Conservation (phyloP, 768 basidiomycete species). For the Hypsizygus marmoreus region DNA sequence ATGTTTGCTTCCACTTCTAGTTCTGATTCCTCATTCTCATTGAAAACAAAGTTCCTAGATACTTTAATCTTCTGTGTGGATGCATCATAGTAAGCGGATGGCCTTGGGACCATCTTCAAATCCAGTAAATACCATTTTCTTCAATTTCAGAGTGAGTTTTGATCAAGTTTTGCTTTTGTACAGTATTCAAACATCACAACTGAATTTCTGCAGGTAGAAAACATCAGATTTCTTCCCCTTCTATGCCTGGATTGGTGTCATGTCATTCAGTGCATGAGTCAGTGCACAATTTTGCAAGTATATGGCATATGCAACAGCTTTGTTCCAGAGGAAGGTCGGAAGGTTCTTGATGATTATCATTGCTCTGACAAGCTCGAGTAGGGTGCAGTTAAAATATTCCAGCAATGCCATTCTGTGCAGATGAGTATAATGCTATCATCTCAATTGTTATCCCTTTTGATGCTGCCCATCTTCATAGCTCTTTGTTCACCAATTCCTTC, state of each 20-base stretch:
- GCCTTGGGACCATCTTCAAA: slow-evolving; percentile 7
- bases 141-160: slow-evolving; percentile 6
- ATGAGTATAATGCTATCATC: slow-evolving; percentile 27
- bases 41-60: too few relatives aligned
- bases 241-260: slow-evolving; percentile 20
- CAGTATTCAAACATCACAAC: slow-evolving; percentile 20
- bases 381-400: too few relatives aligned
- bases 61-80: slow-evolving; percentile 1
- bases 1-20: too few relatives aligned
- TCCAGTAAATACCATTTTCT: neutral
- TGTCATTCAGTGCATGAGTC: neutral
- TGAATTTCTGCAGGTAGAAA: slow-evolving; percentile 25
- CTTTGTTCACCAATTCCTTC: slow-evolving; percentile 20
- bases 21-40: too few relatives aligned
- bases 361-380: slow-evolving; percentile 16
- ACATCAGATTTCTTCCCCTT: slow-evolving; percentile 22
- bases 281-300: slow-evolving; percentile 1
- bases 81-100: neutral
- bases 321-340: too few relatives aligned
- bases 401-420: slow-evolving; percentile 31
- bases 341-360: slow-evolving; percentile 24
- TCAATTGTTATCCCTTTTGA: slow-evolving; percentile 20
- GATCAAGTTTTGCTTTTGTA: slow-evolving; percentile 5
- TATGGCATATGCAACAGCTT: neutral
- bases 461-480: neutral